phyloP scores from a whole-genome alignment of 1,139 yeast genomes.

The Debaryomyces singareniensis region DNA sequence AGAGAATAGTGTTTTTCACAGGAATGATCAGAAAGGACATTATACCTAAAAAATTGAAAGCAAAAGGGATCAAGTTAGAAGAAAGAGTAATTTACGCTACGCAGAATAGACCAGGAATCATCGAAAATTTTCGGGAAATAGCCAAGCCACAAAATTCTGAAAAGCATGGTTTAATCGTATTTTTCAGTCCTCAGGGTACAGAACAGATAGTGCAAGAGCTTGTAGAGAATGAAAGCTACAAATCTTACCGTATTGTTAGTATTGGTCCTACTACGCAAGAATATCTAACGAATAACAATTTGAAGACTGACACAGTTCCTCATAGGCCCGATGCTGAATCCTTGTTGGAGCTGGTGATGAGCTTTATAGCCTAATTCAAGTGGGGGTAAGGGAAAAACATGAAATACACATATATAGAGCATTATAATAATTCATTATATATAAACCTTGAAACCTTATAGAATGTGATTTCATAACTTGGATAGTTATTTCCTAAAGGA shows the following conservation, averaged over 20 bases:
- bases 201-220: constrained; percentile 48
- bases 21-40: constrained; percentile 83
- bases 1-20: constrained; percentile 63
- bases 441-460: background rate
- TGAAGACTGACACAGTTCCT: constrained; percentile 62
- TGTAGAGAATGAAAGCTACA: constrained; percentile 10
- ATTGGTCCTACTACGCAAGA: constrained; percentile 92
- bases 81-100: constrained; percentile 75
- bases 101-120: constrained; percentile 39
- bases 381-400: too few relatives aligned
- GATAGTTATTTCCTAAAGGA: constrained; percentile 1
- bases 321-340: constrained; percentile 65
- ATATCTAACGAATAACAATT: constrained; percentile 45
- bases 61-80: constrained; percentile 40
- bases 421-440: background rate
- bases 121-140: constrained; percentile 25
- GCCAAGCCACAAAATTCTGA: constrained; percentile 1
- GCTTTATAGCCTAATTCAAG: too few relatives aligned
- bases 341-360: constrained; percentile 18
- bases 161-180: constrained; percentile 58
- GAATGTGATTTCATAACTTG: background rate
- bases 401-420: too few relatives aligned
- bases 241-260: constrained; percentile 52
- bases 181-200: constrained; percentile 91
- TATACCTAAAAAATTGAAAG: constrained; percentile 56